Conservation (phyloP, 2,329 filamentous ascomycete genomes). For the Sporothrix dimorphospora region DNA sequence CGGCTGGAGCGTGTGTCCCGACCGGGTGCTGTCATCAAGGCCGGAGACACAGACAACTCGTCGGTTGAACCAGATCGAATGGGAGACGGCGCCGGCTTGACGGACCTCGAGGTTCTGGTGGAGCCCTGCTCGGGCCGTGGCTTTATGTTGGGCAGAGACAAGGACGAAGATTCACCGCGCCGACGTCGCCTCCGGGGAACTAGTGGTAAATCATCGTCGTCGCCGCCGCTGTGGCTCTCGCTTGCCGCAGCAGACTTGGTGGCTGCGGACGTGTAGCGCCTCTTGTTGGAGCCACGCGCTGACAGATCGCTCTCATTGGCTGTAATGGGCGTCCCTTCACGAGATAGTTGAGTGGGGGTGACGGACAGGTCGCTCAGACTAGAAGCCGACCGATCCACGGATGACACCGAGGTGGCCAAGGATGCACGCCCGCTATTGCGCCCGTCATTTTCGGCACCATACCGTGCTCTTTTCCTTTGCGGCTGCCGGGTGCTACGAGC, state of each 20-base stretch:
- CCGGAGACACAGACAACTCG: slow-evolving; percentile 50
- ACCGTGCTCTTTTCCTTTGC: not conserved
- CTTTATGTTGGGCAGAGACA: slow-evolving; percentile 2
- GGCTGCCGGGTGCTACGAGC: not conserved
- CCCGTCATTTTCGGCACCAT: not conserved
- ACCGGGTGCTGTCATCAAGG: slow-evolving; percentile 38
- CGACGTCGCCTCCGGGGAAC: slow-evolving; percentile 17
- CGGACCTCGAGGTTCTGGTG: not conserved
- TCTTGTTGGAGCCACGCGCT: slow-evolving; percentile 16
- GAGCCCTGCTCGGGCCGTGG: not conserved
- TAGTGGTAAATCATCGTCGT: slow-evolving; percentile 7
- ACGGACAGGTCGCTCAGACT: slow-evolving; percentile 47
- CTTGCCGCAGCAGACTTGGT: not conserved
- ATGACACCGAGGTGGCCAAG: slow-evolving; percentile 24
- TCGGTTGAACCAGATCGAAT: slow-evolving; percentile 48
- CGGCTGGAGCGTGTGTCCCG: slow-evolving; percentile 38
- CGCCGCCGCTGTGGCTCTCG: not conserved
- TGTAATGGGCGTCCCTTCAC: slow-evolving; percentile 29
- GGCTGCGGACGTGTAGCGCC: not conserved
- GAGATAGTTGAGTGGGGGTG: slow-evolving; percentile 41
- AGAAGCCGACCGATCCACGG: slow-evolving; percentile 39
- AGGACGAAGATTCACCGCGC: not conserved
- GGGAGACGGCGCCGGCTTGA: slow-evolving; percentile 23
- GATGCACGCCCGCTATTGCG: not conserved
- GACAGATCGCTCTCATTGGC: slow-evolving; percentile 30